Conservation (phyloP, 495 filamentous ascomycete genomes). For the Penicillium soppii region DNA sequence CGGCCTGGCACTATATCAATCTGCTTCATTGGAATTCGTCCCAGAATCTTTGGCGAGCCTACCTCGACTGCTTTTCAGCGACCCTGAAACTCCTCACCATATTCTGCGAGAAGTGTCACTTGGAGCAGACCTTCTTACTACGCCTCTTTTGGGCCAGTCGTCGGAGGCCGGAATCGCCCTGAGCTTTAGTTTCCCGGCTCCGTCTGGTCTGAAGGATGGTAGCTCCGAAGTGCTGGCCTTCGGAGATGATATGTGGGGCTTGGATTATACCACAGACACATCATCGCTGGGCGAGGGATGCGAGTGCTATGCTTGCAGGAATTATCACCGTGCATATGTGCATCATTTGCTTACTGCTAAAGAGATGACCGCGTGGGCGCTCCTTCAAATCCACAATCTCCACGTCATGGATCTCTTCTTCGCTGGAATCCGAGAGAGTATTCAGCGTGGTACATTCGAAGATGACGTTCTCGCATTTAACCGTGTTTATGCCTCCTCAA, state of each 20-base stretch:
- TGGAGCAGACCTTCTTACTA: slow-evolving; percentile 76
- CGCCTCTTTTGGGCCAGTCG: slow-evolving; percentile 67
- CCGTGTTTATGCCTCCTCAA: slow-evolving; percentile 58
- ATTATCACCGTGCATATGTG: slow-evolving; percentile 83
- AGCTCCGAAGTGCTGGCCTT: slow-evolving; percentile 46
- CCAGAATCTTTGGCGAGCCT: slow-evolving; percentile 55
- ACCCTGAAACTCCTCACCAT: slow-evolving; percentile 66
- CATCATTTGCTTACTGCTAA: slow-evolving; percentile 83
- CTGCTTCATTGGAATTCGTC: slow-evolving; percentile 65
- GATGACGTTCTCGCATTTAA: slow-evolving; percentile 55
- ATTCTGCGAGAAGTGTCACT: slow-evolving; percentile 69
- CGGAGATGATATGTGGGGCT: slow-evolving; percentile 73
- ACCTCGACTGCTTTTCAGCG: slow-evolving; percentile 70
- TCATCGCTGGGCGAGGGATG: slow-evolving; percentile 60
- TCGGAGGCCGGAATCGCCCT: slow-evolving; percentile 89
- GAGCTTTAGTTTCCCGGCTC: slow-evolving; percentile 71
- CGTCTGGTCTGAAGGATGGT: slow-evolving; percentile 14
- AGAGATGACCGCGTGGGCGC: slow-evolving; percentile 94
- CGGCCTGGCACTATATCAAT: slow-evolving; percentile 81
- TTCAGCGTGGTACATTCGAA: slow-evolving; percentile 63
- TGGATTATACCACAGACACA: slow-evolving; percentile 54
- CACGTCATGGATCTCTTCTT: slow-evolving; percentile 74
- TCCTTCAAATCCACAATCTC: slow-evolving; percentile 90
- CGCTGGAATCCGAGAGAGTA: slow-evolving; percentile 58
- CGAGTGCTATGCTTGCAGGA: slow-evolving; percentile 78